Evolutionary conservation across 2,329 filamentous ascomycete species (phyloP).

Genomic region (Colletotrichum aenigma): DNA sequence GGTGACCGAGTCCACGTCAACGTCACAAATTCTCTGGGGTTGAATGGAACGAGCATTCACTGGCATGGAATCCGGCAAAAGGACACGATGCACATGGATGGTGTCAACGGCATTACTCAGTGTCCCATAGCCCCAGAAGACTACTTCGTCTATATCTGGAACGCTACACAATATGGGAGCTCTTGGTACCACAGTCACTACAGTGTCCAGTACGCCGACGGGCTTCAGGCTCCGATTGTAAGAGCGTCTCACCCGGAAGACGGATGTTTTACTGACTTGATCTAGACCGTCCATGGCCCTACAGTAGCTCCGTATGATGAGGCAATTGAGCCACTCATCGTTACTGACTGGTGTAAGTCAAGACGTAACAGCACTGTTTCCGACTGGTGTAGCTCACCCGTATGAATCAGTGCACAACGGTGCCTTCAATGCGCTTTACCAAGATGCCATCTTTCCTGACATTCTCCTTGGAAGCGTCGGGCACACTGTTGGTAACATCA

Average conservation of each 20-base stretch:
- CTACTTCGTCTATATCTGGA: conserved; percentile 24
- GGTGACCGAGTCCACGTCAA: conserved; percentile 46
- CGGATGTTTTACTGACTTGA: not conserved
- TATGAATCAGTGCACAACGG: not conserved
- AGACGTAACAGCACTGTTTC: not conserved
- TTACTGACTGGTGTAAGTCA: conserved; percentile 22
- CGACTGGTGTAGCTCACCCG: not conserved
- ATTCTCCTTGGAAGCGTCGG: not conserved
- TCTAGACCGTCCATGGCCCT: conserved; percentile 22
- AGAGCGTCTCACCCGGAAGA: not conserved
- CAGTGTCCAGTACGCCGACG: conserved; percentile 49
- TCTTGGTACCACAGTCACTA: conserved; percentile 47
- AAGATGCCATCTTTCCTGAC: not conserved
- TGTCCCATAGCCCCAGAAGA: conserved; percentile 59
- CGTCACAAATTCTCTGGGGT: conserved; percentile 63
- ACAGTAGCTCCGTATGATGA: conserved; percentile 18
- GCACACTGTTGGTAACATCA: not conserved
- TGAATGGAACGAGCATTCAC: conserved; percentile 54
- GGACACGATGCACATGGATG: conserved; percentile 24
- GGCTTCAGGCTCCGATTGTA: conserved; percentile 59
- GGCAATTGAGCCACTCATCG: conserved; percentile 13
- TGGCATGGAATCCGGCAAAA: conserved; percentile 59
- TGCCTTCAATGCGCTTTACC: not conserved
- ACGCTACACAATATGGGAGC: conserved; percentile 40
- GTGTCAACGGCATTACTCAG: conserved; percentile 42